Conservation (phyloP, 495 filamentous ascomycete species). For the Symbiotaphrina buchneri region DNA sequence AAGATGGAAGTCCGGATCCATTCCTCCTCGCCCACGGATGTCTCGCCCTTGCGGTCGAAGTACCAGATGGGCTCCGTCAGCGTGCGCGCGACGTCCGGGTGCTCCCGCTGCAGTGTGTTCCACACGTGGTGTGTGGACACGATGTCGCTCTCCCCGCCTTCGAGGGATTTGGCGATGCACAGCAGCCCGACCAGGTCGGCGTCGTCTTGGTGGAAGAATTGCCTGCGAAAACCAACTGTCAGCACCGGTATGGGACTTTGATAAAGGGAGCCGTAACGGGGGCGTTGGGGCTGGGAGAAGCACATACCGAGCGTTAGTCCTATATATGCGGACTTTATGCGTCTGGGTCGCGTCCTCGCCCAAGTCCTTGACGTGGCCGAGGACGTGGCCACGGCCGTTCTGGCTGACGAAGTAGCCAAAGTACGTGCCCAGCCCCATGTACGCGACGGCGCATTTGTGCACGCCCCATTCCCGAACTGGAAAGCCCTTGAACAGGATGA, state of each 20-base stretch:
- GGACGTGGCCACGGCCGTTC: conserved; percentile 69
- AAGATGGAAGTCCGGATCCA: conserved; percentile 55
- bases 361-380: conserved; percentile 81
- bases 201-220: conserved; percentile 70
- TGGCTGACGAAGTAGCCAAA: conserved; percentile 73
- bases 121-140: conserved; percentile 62
- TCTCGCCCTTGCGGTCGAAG: conserved; percentile 86
- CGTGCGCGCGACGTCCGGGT: conserved; percentile 56
- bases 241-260: no score
- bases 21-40: conserved; percentile 45
- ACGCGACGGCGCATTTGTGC: conserved; percentile 61
- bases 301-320: conserved; percentile 58
- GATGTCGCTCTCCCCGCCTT: conserved; percentile 73
- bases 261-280: no score
- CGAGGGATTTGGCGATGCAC: conserved; percentile 54
- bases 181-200: conserved; percentile 69
- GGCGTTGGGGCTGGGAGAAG: no score
- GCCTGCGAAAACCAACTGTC: no score
- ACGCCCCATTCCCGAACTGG: conserved; percentile 57
- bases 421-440: conserved; percentile 77
- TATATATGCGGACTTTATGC: conserved; percentile 69
- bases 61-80: conserved; percentile 71
- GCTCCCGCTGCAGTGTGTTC: conserved; percentile 51
- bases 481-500: conserved; percentile 73
- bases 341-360: conserved; percentile 63